Percentiles rank a stretch among this genome's conserved stretches.
Evolutionary conservation across 1,284 basidiomycete species (phyloP).

Genomic region (Cystobasidium slooffiae): DNA sequence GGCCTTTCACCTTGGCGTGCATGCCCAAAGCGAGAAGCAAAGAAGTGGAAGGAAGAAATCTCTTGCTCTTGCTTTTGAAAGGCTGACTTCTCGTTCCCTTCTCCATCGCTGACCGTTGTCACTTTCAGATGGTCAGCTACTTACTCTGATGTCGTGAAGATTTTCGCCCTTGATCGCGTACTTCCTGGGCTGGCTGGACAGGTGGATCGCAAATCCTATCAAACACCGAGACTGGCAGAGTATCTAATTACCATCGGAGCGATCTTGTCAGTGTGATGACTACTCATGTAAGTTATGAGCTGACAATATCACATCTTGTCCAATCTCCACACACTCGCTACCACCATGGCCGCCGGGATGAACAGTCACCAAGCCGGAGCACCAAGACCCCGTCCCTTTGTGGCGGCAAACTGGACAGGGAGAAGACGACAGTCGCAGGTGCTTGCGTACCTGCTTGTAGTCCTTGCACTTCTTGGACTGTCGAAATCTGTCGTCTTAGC

Average conservation of each 20-base stretch:
- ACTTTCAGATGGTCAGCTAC: no score
- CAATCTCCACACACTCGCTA: background rate
- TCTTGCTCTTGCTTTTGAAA: no score
- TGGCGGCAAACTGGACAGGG: background rate
- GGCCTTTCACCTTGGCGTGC: no score
- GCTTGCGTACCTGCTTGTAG: background rate
- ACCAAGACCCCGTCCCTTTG: conserved; percentile 3
- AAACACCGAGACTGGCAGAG: background rate
- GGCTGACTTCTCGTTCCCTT: no score
- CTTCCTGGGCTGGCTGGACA: background rate
- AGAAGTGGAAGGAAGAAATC: no score
- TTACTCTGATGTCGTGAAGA: background rate
- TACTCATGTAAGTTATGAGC: background rate
- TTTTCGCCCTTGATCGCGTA: background rate
- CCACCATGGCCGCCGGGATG: background rate
- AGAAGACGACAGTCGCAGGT: no score
- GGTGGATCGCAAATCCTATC: background rate
- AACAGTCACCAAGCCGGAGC: background rate
- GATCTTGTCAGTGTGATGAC: background rate
- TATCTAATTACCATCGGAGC: background rate
- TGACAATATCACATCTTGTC: background rate
- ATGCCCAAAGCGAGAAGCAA: no score
- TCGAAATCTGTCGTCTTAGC: background rate
- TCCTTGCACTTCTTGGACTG: background rate
- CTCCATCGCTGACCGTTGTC: no score